Conservation (phyloP, 257 asterid genomes). For the Rhazya stricta region DNA sequence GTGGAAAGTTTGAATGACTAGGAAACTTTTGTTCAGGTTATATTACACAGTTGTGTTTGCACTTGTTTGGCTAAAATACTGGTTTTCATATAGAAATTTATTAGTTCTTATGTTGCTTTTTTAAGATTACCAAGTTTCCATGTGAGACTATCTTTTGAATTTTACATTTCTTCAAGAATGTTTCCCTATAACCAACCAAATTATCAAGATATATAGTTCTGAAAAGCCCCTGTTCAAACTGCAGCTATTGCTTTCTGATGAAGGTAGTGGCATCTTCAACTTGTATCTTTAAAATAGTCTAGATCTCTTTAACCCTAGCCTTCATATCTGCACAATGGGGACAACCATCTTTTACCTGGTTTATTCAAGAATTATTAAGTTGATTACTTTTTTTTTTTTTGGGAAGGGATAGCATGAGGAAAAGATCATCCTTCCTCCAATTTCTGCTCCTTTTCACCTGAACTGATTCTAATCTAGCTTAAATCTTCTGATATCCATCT, state of each 20-base stretch:
- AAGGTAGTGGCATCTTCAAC: neutral
- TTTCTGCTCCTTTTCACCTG: neutral
- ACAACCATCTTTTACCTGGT: neutral
- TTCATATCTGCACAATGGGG: neutral
- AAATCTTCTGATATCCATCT: neutral
- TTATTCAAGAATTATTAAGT: neutral
- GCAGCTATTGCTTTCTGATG: neutral
- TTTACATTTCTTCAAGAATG: neutral
- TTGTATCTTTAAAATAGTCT: neutral
- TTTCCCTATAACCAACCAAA: neutral
- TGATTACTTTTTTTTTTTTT: neutral
- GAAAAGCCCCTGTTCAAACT: neutral
- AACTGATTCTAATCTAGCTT: neutral
- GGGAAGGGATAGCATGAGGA: neutral
- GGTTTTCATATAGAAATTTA: neutral
- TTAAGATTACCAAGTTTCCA: neutral
- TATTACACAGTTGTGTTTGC: neutral
- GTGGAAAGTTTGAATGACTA: neutral
- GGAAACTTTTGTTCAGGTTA: neutral
- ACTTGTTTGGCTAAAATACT: neutral
- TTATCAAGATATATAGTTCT: neutral
- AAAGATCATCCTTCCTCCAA: neutral
- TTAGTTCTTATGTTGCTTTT: too few relatives aligned
- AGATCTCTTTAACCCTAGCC: neutral
- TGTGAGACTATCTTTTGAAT: neutral